phyloP scores from a whole-genome alignment of 805 yeast species.

The Candida taoyuanica region DNA sequence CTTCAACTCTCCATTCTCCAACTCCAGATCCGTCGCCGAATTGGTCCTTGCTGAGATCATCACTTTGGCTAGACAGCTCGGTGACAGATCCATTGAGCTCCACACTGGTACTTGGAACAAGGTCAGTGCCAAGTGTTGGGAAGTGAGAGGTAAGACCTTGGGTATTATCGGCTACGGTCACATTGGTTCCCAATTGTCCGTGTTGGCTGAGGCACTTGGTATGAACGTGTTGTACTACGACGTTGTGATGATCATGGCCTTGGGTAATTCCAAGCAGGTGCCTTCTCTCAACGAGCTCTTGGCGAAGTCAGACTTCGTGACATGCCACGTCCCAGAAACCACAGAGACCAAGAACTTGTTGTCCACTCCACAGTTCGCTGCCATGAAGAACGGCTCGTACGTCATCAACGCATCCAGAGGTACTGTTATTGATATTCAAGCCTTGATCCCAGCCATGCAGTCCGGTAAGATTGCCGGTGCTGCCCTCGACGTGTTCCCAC shows the following conservation, averaged over 20 bases:
- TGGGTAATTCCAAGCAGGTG: slow-evolving; percentile 96
- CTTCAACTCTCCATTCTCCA: slow-evolving; percentile 97
- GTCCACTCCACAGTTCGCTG: slow-evolving; percentile 85
- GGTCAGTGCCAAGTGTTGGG: slow-evolving; percentile 95
- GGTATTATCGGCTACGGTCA: slow-evolving; percentile 98
- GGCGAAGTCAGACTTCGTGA: slow-evolving; percentile 76
- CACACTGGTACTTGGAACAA: slow-evolving; percentile 98
- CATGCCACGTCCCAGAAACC: slow-evolving; percentile 93
- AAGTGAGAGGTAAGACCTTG: slow-evolving; percentile 95
- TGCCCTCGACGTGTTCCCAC: slow-evolving; percentile 93
- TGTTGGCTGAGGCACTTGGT: slow-evolving; percentile 96
- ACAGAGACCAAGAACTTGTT: slow-evolving; percentile 88
- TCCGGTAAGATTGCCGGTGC: slow-evolving; percentile 95
- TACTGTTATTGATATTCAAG: slow-evolving; percentile 94
- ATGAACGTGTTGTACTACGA: slow-evolving; percentile 95
- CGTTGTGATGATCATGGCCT: slow-evolving; percentile 85
- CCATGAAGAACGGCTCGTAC: slow-evolving; percentile 95
- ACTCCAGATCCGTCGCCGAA: slow-evolving; percentile 98
- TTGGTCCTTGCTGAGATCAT: slow-evolving; percentile 93
- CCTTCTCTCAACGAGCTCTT: slow-evolving; percentile 78
- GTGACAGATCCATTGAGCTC: slow-evolving; percentile 93
- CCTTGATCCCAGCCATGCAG: slow-evolving; percentile 86
- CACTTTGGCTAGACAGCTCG: slow-evolving; percentile 90
- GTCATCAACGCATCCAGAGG: slow-evolving; percentile 97
- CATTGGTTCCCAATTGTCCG: slow-evolving; percentile 95